These are phyloP conservation scores for Termitomyces sp. DNA, from an alignment of 768 basidiomycete species.

Conservation along the genomic window DNA sequence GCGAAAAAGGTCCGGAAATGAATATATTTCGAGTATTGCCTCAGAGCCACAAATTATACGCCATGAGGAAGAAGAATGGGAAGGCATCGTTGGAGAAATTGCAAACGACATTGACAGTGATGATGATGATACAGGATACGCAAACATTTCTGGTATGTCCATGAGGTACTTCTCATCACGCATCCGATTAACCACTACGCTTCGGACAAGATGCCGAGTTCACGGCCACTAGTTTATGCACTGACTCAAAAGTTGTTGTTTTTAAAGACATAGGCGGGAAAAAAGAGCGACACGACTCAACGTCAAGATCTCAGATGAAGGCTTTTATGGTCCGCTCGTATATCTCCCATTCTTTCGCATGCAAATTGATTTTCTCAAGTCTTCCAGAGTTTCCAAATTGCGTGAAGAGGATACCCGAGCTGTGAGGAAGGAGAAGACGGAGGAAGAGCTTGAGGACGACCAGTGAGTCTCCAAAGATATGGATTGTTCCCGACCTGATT, in stretches of 20 bases:
- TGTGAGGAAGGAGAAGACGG: conserved; percentile 18
- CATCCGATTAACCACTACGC: conserved; percentile 16
- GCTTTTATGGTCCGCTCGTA: conserved; percentile 65
- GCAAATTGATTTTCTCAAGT: conserved; percentile 36
- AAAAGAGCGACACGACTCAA: conserved; percentile 14
- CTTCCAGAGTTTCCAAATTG: conserved; percentile 70
- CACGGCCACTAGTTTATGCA: conserved; percentile 24
- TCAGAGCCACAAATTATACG: conserved; percentile 12
- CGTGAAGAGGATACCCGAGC: conserved; percentile 27
- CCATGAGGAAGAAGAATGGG: conserved; percentile 34
- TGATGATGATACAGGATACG: conserved; percentile 11
- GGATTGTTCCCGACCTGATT: not conserved
- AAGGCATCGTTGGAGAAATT: conserved; percentile 24
- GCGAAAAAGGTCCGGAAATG: conserved; percentile 18
- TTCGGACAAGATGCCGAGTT: conserved; percentile 45
- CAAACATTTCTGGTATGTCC: conserved; percentile 3
- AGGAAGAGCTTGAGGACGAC: conserved; percentile 51
- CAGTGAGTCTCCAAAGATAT: conserved; percentile 27
- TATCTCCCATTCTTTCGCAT: not conserved
- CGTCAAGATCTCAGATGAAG: conserved; percentile 44
- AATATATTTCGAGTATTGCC: conserved; percentile 9
- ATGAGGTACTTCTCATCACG: not conserved
- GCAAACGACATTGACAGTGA: not conserved
- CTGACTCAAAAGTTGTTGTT: conserved; percentile 45
- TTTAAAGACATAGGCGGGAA: conserved; percentile 36